These are phyloP conservation scores for Elymus sibiricus DNA, from an alignment of 176 grass and related monocot species.

Conservation along the genomic window DNA sequence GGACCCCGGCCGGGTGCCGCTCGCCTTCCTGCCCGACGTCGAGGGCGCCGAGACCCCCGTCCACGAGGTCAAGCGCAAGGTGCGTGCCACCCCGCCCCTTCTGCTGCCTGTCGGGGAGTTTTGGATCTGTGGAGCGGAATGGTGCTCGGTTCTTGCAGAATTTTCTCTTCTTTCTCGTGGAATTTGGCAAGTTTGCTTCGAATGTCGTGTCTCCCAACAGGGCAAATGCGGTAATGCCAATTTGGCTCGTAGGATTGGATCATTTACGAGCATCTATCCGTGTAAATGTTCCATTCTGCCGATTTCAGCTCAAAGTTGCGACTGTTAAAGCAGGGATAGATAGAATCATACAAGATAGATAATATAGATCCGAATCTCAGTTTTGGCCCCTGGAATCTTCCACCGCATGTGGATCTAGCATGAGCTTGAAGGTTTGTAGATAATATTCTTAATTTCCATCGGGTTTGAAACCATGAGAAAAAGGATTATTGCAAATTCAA, in stretches of 20 bases:
- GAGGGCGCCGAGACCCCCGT: conserved; percentile 57
- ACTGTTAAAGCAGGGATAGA: not conserved
- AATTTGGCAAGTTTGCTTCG: not conserved
- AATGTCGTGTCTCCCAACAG: not conserved
- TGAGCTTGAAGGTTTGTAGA: not conserved
- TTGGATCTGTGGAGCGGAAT: conserved; percentile 24
- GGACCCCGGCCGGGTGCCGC: conserved; percentile 77
- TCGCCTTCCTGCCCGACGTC: conserved; percentile 59
- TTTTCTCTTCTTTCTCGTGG: not conserved
- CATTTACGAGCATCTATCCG: not conserved
- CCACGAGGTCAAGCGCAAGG: conserved; percentile 92
- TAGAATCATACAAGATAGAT: not conserved
- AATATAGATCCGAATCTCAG: not conserved
- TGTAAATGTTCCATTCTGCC: not conserved
- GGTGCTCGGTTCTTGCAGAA: not conserved
- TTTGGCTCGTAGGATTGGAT: not conserved
- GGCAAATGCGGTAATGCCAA: not conserved
- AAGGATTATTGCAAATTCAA: not conserved
- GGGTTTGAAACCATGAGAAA: not conserved
- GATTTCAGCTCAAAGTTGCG: not conserved
- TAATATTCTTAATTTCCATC: not conserved
- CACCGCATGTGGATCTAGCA: not conserved
- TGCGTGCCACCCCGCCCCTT: conserved; percentile 10
- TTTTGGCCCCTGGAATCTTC: not conserved
- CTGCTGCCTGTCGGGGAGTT: not conserved